A percentile compares a stretch with the other conserved stretches of the same genome.
phyloP scores from a whole-genome alignment of 768 basidiomycete species.

The Gelatoporia subvermispora region DNA sequence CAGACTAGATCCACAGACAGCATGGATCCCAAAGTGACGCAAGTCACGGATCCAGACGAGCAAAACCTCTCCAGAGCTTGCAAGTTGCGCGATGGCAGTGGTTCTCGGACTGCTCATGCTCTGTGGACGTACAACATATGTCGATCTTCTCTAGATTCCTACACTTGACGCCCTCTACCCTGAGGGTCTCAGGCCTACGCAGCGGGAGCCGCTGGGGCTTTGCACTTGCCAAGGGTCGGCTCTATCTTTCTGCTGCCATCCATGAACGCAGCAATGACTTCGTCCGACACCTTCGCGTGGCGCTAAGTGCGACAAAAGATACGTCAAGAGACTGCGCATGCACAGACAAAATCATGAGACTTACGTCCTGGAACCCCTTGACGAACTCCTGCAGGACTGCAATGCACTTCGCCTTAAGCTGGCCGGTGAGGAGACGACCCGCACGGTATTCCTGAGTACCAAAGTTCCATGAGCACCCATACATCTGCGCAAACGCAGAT shows the following conservation, averaged over 20 bases:
- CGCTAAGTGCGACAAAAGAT: slow-evolving; percentile 41
- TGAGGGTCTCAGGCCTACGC: not conserved
- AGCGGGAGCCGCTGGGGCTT: not conserved
- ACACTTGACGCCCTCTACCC: not conserved
- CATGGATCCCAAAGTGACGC: too few relatives aligned
- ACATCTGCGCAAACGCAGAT: not conserved
- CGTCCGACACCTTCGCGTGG: slow-evolving; percentile 76
- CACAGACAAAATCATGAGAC: slow-evolving; percentile 10
- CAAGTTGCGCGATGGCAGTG: too few relatives aligned
- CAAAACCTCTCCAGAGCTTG: too few relatives aligned
- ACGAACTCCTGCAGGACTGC: slow-evolving; percentile 78
- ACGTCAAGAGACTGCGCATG: not conserved
- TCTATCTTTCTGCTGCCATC: slow-evolving; percentile 74
- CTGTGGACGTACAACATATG: not conserved
- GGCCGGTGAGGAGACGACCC: slow-evolving; percentile 81
- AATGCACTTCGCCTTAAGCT: slow-evolving; percentile 89
- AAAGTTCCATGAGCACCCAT: not conserved
- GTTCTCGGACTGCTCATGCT: slow-evolving; percentile 6
- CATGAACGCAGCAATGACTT: slow-evolving; percentile 73
- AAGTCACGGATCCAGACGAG: too few relatives aligned
- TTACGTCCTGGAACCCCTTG: slow-evolving; percentile 77
- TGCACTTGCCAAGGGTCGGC: slow-evolving; percentile 40
- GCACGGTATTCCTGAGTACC: slow-evolving; percentile 79
- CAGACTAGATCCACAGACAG: too few relatives aligned
- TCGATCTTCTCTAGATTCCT: slow-evolving; percentile 2